Base-by-base conservation (phyloP, 1,139 yeast species). In the Geotrichum cucujoidarum region DNA sequence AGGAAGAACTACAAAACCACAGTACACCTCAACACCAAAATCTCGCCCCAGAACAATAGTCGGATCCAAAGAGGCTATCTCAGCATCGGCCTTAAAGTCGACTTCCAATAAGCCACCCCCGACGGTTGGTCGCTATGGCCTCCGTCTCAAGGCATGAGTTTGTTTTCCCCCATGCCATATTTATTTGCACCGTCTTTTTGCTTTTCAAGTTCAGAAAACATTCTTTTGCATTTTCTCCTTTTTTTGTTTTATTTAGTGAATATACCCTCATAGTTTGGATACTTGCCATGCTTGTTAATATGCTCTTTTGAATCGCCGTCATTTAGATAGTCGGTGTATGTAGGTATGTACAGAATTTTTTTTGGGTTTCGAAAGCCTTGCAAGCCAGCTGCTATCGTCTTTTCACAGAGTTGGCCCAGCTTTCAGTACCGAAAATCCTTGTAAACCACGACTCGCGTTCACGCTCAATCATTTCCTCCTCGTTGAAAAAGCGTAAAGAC, bases 401-500 rank as follows among this genome's bases (percentile, higher is more conserved):
- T 45, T 48, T 32, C 27, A 50, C 30, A 6, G 47, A 43, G 22
- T 43, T 41, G 8, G 51, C 42, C 51, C 50, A 45, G 30, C 43
- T 38, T 27, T 68, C 72, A 16, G 65, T 64, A 13, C 78, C 78
- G 58, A 74, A 74, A 2, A 74, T 53, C 47, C 60, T 57, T 0
- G 75, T 71, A 20, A 71, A 49, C 69, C 71, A 66, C 17, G 71
- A 61, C 36, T 65, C 57, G 42, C 58, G 55, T 51, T 73, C 73
- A 13, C 65, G 60, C 47, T 62, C 63, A 4, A 57, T 52, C 44
- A 65, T 69, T 55, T 77, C 81, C 37, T 71, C 71, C 17, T 69
- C 72, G 7, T 67, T 61, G 59, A 75, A 77, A 48, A 70, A 60
- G 21, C 76, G 63, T 6, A 74, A 62, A 2, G 72, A 66, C 0